Percentiles rank a stretch among this genome's conserved stretches.
These are phyloP conservation scores for Teratosphaeria destructans DNA, from an alignment of 2,329 filamentous ascomycete genomes.

Conservation along the genomic window DNA sequence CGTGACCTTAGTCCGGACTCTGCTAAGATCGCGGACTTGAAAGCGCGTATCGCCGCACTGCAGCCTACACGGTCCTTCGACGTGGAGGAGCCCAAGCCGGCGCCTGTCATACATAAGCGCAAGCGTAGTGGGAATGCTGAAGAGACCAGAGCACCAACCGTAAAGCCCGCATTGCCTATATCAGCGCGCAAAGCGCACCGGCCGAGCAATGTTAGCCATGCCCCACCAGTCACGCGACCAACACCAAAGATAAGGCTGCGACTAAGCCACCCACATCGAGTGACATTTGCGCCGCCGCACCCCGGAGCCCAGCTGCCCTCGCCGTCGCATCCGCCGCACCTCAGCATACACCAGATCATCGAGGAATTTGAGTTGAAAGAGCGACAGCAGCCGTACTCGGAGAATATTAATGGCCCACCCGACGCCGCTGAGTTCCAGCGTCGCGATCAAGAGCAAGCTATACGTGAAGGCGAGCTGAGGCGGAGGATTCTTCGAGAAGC, in stretches of 20 bases:
- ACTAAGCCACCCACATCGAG: conserved; percentile 10
- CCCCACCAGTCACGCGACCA: conserved; percentile 11
- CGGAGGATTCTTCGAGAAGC: conserved; percentile 58
- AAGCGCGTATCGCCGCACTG: conserved; percentile 21
- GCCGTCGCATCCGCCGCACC: conserved; percentile 18
- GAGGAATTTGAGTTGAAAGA: conserved; percentile 25
- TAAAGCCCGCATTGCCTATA: conserved; percentile 9
- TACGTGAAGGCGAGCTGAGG: conserved; percentile 19
- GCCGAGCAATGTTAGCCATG: conserved; percentile 8
- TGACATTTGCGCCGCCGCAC: conserved; percentile 18
- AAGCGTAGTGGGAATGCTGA: conserved; percentile 10
- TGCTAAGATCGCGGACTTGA: conserved; percentile 17
- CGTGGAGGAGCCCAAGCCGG: conserved; percentile 1
- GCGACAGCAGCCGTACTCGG: conserved; percentile 22
- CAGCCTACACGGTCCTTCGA: conserved; percentile 17
- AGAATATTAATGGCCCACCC: conserved; percentile 22
- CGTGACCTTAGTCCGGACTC: conserved; percentile 8
- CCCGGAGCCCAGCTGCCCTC: conserved; percentile 20
- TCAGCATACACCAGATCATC: conserved; percentile 22
- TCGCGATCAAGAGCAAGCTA: conserved; percentile 14
- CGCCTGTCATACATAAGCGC: conserved; percentile 11
- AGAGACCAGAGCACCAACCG: not conserved
- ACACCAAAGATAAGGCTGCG: conserved; percentile 22
- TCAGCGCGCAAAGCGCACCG: conserved; percentile 11
- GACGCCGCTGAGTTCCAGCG: conserved; percentile 15